Evolutionary conservation across 2,329 filamentous ascomycete species (phyloP), one percentile per base, ranked within the genome.

Genomic region (Chaetomiaceae sp.): DNA sequence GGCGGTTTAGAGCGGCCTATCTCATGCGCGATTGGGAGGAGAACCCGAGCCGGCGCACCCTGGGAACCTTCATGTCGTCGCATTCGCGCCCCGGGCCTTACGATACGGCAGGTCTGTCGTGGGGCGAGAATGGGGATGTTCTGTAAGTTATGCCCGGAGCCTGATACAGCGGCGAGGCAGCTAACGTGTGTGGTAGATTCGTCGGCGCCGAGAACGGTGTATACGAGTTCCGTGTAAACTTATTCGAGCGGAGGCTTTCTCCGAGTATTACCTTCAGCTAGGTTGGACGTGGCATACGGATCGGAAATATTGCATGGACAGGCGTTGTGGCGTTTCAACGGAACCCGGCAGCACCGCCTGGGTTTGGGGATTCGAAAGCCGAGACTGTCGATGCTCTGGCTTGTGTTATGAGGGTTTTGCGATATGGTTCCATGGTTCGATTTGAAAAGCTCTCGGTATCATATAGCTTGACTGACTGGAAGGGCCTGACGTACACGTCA

Each of bases 171-270:
- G 8, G 15, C 17, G 31, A 36, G 25, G 3, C 14, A 14, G 47
- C 49, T 48, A 42, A 40, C 27, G 4, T 9, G 31, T 54, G 47
- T 46, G 3, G 6, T 51, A 86, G 83, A 51, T 85, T 80, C 61
- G 73, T 85, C 37, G 83, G 80, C 19, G 80, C 82, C 31, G 84
- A 89, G 65, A 83, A 88, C 60, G 88, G 88, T 52, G 85, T 91
- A 50, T 89, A 89, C 63, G 86, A 91, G 69, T 82, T 89, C 62
- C 79, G 77, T 31, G 77, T 91, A 59, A 84, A 89, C 65, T 62
- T 84, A 17, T 75, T 80, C 45, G 76, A 72, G 53, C 76, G 88
- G 55, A 87, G 83, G 67, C 71, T 77, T 29, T 79, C 76, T 58
- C 80, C 83, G 2, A 79, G 77, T 58, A 55, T 61, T 15, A 56